Conservation (phyloP, 176 grass and related monocot genomes). For the Cenchrus fungigraminus region DNA sequence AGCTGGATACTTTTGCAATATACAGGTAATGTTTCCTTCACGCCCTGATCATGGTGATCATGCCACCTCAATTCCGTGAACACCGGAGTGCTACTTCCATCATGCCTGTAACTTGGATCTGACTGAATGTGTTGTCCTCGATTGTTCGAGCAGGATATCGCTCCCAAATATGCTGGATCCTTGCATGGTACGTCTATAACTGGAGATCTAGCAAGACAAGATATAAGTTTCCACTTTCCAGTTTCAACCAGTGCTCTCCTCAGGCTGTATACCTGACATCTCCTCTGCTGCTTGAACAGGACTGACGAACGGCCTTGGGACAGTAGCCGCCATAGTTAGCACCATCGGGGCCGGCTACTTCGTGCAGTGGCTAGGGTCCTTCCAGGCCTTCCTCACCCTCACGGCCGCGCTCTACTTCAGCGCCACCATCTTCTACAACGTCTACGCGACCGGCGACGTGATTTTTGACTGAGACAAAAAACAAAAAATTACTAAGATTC, state of each 20-base stretch:
- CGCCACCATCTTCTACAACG: slow-evolving; percentile 80
- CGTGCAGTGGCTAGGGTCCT: slow-evolving; percentile 93
- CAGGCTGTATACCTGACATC: slow-evolving; percentile 24
- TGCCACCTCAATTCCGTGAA: slow-evolving; percentile 3
- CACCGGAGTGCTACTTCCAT: background rate
- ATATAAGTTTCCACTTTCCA: background rate
- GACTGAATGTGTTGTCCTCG: slow-evolving; percentile 27
- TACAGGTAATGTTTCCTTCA: slow-evolving; percentile 64
- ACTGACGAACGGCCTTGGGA: slow-evolving; percentile 80
- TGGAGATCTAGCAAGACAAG: slow-evolving; percentile 7
- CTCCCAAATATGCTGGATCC: slow-evolving; percentile 90
- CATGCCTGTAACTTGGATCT: background rate
- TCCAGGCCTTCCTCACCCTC: slow-evolving; percentile 90
- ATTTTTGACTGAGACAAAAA: slow-evolving; percentile 69
- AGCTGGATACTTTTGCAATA: slow-evolving; percentile 91
- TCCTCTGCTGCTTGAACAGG: slow-evolving; percentile 59
- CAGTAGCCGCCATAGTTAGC: slow-evolving; percentile 88
- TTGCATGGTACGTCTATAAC: slow-evolving; percentile 64
- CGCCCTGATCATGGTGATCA: slow-evolving; percentile 24
- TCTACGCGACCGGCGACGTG: slow-evolving; percentile 69
- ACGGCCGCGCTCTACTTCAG: slow-evolving; percentile 84
- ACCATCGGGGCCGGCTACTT: slow-evolving; percentile 89
- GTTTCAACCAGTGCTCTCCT: background rate
- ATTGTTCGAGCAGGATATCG: slow-evolving; percentile 67
- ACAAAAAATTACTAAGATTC: background rate